Base-by-base conservation (phyloP, 208 protist species). In the Crithidia thermophila region DNA sequence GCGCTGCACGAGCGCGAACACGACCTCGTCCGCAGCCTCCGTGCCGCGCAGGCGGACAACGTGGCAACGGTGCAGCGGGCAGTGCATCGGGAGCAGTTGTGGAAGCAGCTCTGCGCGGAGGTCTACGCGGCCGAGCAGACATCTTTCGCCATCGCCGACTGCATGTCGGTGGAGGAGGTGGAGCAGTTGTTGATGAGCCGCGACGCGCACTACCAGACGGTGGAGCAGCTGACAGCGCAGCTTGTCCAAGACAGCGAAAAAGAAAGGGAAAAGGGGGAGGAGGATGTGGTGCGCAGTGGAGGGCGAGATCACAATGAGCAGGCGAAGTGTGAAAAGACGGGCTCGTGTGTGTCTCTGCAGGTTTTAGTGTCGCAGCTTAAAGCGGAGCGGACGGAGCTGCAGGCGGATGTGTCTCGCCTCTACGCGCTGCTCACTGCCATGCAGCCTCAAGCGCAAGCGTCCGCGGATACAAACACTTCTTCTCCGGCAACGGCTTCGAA, bases 51-150 rank as follows among this genome's bases (percentile, higher is more conserved):
- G 43, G 31, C 28, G 4, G 4, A 34, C 14, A 10, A 77, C n/a
- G 50, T 27, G 1, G 39, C 47, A n/a, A 60, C 72, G 11, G 61
- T 55, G 55, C 58, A 68, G 42, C 68, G 71, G 7, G 60, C 74
- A 11, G 59, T 56, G 25, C 65, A 40, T 18, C 82, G 88, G 3
- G 88, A 94, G 64, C 55, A 39, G 25, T 58, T 68, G 59, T 94
- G 88, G 88, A 79, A 81, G 27, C 61, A 65, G 14, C 81, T 94
- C 16, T 94, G 85, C 45, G 72, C 74, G 2, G 58, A 70, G 16
- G 52, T 94, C 20, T 83, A 89, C 62, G 69, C 72, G 27, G 85
- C 81, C 2, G 88, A 90, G 72, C 77, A 85, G 52, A 39, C 74
- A 3, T 86, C 85, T 20, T 85, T 86, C 70, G 39, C 46, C 21